Evolutionary conservation across 2,329 filamentous ascomycete species (phyloP).

Genomic region (Thielaviopsis ethacetica): DNA sequence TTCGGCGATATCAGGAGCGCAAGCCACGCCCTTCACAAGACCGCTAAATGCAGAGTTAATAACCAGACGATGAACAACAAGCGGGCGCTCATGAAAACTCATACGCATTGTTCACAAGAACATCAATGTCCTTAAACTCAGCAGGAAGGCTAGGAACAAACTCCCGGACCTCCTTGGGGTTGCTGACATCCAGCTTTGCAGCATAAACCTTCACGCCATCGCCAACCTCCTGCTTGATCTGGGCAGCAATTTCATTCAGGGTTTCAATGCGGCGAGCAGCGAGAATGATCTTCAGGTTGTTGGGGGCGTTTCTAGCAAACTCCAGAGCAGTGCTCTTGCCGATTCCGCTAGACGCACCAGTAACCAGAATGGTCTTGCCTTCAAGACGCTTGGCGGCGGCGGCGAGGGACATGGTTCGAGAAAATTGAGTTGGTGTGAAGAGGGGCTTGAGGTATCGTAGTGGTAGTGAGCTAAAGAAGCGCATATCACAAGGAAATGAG

Average conservation of each 20-base stretch:
- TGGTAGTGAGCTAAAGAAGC: not conserved
- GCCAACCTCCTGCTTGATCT: slow-evolving; percentile 64
- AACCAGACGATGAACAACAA: slow-evolving; percentile 2
- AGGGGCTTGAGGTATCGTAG: not conserved
- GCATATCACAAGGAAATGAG: not conserved
- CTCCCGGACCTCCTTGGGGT: slow-evolving; percentile 51
- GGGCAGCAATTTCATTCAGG: slow-evolving; percentile 56
- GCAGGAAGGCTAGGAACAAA: slow-evolving; percentile 62
- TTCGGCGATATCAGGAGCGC: slow-evolving; percentile 66
- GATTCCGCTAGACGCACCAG: slow-evolving; percentile 86
- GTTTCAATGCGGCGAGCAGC: slow-evolving; percentile 75
- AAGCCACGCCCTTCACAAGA: slow-evolving; percentile 74
- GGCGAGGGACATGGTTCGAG: slow-evolving; percentile 34
- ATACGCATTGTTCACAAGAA: slow-evolving; percentile 93
- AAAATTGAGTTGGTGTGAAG: not conserved
- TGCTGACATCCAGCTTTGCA: slow-evolving; percentile 75
- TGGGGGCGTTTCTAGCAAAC: slow-evolving; percentile 73
- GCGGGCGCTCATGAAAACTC: slow-evolving; percentile 19
- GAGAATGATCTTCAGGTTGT: slow-evolving; percentile 66
- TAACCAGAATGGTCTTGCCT: slow-evolving; percentile 85
- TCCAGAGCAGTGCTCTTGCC: slow-evolving; percentile 72
- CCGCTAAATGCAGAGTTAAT: slow-evolving; percentile 36
- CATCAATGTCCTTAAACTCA: slow-evolving; percentile 70
- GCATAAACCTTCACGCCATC: slow-evolving; percentile 67
- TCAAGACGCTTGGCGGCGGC: slow-evolving; percentile 68